Base-by-base conservation (phyloP, 768 basidiomycete genomes). In the Aureoboletus auriporus region DNA sequence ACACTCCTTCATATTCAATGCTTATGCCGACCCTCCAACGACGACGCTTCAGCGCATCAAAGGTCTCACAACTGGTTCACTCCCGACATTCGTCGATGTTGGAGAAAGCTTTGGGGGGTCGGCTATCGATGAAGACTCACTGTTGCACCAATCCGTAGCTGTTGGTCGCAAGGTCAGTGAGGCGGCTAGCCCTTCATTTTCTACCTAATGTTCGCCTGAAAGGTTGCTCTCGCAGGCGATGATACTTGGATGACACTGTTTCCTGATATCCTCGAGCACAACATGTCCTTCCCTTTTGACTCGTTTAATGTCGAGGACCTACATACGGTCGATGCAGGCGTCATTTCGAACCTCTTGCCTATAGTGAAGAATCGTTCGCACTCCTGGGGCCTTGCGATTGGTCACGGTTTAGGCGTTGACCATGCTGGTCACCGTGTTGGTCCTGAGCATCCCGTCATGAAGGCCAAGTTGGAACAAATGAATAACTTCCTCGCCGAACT, bases 221-320 rank as follows among this genome's bases (percentile, higher is more conserved):
- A 88, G 78, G 69, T 90, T 44, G 90, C 87, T 1, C 87, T 97
- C 64, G 91, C 91, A 83, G 95, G 96, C 0, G 95, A 98, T 60
- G 93, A 98, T 65, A 99, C 96, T 0, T 99, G 96, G 96, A 80
- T 88, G 67, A 79, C 84, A 1, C 79, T 94, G 11, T 99, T 93
- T 61, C 91, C 94, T 0, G 70, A 78, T 44, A 70, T 80, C 5
- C 93, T 97, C 56, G 73, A 77, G 27, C 65, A 72, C 12, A 83
- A 89, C 59, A 82, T 88, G 74, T 75, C 86, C 1, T 86, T 82
- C 61, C 86, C 94, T 0, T 98, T 83, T 63, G 94, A 96, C 67
- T 96, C 93, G 0, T 98, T 99, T 76, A 93, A 98, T 66, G 96
- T 99, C 50, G 96, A 98, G 66, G 96, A 98, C 64, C 75, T 99